These are phyloP conservation scores for Kwoniella botswanensis DNA, from an alignment of 768 basidiomycete genomes.

Conservation along the genomic window DNA sequence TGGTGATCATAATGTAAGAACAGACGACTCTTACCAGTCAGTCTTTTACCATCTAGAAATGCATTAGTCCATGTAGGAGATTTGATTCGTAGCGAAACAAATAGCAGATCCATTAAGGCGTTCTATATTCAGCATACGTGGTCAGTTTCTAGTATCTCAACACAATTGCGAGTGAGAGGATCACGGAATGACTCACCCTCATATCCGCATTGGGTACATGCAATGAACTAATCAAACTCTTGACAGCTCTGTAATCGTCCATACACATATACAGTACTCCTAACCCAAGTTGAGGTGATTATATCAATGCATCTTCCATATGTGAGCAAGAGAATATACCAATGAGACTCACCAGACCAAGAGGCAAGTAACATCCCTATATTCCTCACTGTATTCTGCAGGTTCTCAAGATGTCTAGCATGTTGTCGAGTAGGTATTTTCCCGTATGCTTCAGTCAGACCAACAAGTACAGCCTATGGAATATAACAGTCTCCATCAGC, in stretches of 20 bases:
- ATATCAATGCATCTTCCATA: not conserved
- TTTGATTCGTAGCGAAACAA: constrained; percentile 88
- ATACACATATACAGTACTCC: constrained; percentile 94
- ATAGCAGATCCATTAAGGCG: constrained; percentile 90
- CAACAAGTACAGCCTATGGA: constrained; percentile 78
- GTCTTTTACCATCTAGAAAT: constrained; percentile 82
- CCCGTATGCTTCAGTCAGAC: constrained; percentile 90
- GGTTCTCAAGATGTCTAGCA: constrained; percentile 74
- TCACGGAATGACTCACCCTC: constrained; percentile 64
- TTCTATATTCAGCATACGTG: constrained; percentile 64
- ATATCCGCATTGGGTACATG: constrained; percentile 86
- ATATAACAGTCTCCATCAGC: not conserved
- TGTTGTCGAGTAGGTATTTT: constrained; percentile 62
- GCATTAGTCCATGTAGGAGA: constrained; percentile 90
- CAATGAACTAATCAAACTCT: constrained; percentile 80
- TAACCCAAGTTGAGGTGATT: constrained; percentile 27
- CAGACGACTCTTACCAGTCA: constrained; percentile 68
- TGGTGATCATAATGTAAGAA: not conserved
- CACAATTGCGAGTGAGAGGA: not conserved
- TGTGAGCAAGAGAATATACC: not conserved
- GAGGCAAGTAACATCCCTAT: constrained; percentile 83
- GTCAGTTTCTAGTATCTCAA: not conserved
- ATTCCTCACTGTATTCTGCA: constrained; percentile 76
- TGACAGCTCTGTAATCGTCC: constrained; percentile 83
- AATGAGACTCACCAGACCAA: constrained; percentile 75